A percentile compares a stretch with the other conserved stretches of the same genome.
Conservation (phyloP, 1,139 yeast species). For the Torulaspora pretoriensis region DNA sequence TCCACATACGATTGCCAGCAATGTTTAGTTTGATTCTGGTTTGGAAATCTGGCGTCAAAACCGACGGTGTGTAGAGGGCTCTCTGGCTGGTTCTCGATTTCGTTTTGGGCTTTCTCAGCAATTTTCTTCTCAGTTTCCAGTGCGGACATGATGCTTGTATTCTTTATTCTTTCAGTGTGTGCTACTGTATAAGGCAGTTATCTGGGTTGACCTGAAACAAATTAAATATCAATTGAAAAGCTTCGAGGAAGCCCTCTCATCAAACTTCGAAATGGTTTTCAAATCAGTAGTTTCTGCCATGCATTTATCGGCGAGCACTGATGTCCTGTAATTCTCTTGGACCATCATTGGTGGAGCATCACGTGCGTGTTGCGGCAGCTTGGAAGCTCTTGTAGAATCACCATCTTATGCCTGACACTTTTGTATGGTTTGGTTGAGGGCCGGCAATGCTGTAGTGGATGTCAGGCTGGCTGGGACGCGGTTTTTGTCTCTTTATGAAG, state of each 20-base stretch:
- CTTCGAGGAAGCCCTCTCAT: background rate
- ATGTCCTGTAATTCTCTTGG: background rate
- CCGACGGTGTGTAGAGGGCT: conserved; percentile 67
- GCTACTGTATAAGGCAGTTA: background rate
- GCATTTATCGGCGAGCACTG: conserved; percentile 9
- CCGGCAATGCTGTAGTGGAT: too few relatives aligned
- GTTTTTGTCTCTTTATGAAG: too few relatives aligned
- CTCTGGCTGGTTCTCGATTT: conserved; percentile 10
- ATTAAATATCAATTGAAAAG: background rate
- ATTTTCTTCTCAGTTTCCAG: conserved; percentile 12
- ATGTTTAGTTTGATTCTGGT: conserved; percentile 95
- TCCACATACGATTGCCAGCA: conserved; percentile 98
- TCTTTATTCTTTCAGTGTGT: background rate
- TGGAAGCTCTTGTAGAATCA: too few relatives aligned
- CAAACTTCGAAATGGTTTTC: conserved; percentile 2
- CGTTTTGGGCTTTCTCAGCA: conserved; percentile 1
- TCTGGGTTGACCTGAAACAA: too few relatives aligned
- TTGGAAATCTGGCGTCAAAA: conserved; percentile 92
- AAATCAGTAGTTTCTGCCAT: conserved; percentile 1
- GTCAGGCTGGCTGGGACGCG: too few relatives aligned
- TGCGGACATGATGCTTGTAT: too few relatives aligned
- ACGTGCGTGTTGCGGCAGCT: background rate
- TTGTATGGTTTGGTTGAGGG: too few relatives aligned
- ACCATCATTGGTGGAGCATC: conserved; percentile 5
- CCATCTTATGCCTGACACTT: too few relatives aligned